Evolutionary conservation across 257 asterid species (phyloP), one percentile per base, ranked within the genome.

Genomic region (Ajuga chamaepitys): DNA sequence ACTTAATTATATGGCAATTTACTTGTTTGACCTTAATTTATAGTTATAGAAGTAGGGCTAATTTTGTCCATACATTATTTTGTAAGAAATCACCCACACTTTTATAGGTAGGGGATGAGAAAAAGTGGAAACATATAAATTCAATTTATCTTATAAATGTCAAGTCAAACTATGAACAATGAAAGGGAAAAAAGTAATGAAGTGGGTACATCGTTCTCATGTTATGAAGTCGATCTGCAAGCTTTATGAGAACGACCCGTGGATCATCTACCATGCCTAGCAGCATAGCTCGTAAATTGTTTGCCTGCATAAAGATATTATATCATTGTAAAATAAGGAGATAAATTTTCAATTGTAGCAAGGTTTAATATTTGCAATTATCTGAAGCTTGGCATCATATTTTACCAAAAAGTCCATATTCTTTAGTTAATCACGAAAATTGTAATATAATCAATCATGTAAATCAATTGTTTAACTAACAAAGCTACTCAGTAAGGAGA

Each of bases 181-280:
- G 11, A 47, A 71, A 44, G 61, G 30, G 3, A 53, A 32, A 66
- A 62, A 65, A 10, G 13, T 42, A 21, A 16, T 14, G 58, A 30
- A 69, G 73, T 25, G 22, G 14, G 62, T 84, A 89, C 98, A 89
- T 86, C 75, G 98, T 93, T 89, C 98, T 85, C 98, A 93, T 85
- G 75, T 93, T 93, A 73, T 93, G 98, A 80, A 93, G 98, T 68
- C 98, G 94, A 66, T 93, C 98, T 32, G 97, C 97, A 74, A 93
- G 98, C 91, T 93, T 93, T 80, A 89, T 83, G 79, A 93, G 98
- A 81, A 93, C 95, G 41, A 87, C 97, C 46, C 98, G 95, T 62
- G 98, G 98, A 86, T 93, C 98, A 71, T 93, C 89, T 52, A 93
- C 89, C 98, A 93, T 93, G 76, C 98, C 97, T 79, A 93, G 81